Percentiles rank a stretch among this genome's conserved stretches.
Conservation (phyloP, 805 yeast species). For the Dipodascus geniculatus region DNA sequence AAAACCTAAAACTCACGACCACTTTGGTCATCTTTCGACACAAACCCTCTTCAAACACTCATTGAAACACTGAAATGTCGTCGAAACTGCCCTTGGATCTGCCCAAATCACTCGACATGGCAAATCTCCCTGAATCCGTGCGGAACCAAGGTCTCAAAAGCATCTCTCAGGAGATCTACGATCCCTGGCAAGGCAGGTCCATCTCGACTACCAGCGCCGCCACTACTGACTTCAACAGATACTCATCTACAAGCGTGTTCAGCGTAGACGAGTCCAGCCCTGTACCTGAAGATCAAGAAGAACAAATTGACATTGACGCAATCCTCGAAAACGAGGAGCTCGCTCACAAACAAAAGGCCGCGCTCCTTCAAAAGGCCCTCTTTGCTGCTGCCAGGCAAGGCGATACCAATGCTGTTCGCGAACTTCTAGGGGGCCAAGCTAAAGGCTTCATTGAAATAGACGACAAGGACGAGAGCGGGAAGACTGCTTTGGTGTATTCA, state of each 20-base stretch:
- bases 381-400: slow-evolving; percentile 28
- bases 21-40: background rate
- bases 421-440: slow-evolving; percentile 20
- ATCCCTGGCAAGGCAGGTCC: background rate
- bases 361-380: slow-evolving; percentile 21
- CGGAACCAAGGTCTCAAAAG: background rate
- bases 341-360: slow-evolving; percentile 11
- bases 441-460: slow-evolving; percentile 21
- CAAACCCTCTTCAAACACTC: background rate
- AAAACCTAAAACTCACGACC: background rate
- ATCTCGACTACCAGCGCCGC: background rate
- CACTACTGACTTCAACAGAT: background rate
- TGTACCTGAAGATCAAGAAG: background rate
- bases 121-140: background rate
- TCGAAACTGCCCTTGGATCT: background rate
- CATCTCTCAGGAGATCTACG: background rate
- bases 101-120: background rate
- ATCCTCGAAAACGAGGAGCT: slow-evolving; percentile 13
- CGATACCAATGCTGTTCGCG: slow-evolving; percentile 18
- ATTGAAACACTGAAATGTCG: background rate
- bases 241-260: background rate
- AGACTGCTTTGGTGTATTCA: slow-evolving; percentile 29
- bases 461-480: slow-evolving; percentile 27
- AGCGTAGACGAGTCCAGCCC: background rate
- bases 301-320: slow-evolving; percentile 11